Conservation (phyloP, 768 basidiomycete genomes). For the Multifurca ochricompacta region DNA sequence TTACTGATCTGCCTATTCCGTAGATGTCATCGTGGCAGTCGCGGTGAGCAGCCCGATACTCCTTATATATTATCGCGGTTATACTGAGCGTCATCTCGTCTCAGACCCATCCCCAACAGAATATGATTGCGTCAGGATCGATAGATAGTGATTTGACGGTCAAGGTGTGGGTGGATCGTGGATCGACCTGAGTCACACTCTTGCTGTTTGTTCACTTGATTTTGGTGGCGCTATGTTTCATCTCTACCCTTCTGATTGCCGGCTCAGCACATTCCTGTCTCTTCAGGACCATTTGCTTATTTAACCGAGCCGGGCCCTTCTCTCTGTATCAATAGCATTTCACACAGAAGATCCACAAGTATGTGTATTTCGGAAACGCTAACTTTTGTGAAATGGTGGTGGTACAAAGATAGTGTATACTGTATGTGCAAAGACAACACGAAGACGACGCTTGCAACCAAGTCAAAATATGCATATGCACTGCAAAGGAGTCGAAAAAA, state of each 20-base stretch:
- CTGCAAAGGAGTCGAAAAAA: not conserved
- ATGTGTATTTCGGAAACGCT: constrained; percentile 12
- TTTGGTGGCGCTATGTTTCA: not conserved
- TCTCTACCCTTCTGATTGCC: not conserved
- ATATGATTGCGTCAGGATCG: constrained; percentile 82
- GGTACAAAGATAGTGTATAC: constrained; percentile 15
- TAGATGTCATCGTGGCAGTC: constrained; percentile 74
- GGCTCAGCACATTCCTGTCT: not conserved
- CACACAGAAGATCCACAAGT: not conserved
- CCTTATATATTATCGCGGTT: not conserved
- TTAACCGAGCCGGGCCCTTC: no score
- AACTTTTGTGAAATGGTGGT: constrained; percentile 9
- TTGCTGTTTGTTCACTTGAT: not conserved
- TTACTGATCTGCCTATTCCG: not conserved
- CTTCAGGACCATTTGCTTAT: no score
- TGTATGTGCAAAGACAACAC: not conserved
- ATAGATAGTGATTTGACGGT: constrained; percentile 79
- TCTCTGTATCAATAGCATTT: not conserved
- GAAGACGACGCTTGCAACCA: not conserved
- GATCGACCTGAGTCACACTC: constrained; percentile 3
- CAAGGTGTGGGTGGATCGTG: constrained; percentile 69
- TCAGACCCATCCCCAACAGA: constrained; percentile 79
- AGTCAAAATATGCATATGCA: constrained; percentile 11
- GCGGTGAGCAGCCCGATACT: constrained; percentile 42
- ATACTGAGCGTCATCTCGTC: constrained; percentile 2